phyloP scores from a whole-genome alignment of 1,139 yeast species.

The Schwanniomyces etchellsii region DNA sequence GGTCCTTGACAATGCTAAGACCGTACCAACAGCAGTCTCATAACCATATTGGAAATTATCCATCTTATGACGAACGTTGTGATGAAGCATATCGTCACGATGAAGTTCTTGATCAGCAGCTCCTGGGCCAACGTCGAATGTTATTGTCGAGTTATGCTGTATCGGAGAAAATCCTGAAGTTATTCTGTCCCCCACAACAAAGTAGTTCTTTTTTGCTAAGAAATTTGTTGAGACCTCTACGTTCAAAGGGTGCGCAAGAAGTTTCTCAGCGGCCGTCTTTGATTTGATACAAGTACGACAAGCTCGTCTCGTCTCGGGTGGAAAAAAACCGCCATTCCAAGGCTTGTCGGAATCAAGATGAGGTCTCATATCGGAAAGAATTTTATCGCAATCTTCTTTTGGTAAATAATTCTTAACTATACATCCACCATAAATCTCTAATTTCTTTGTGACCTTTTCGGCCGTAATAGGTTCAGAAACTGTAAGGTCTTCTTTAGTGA shows the following conservation, averaged over 20 bases:
- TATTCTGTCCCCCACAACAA: conserved; percentile 15
- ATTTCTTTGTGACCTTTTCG: conserved; percentile 8
- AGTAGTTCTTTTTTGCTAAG: conserved; percentile 12
- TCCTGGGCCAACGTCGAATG: conserved; percentile 21
- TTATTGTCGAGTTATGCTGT: conserved; percentile 17
- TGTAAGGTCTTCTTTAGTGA: conserved; percentile 8
- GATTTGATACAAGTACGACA: conserved; percentile 15
- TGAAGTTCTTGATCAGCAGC: conserved; percentile 16
- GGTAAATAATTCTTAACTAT: conserved; percentile 13
- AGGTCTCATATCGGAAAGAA: conserved; percentile 13
- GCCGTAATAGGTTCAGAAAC: conserved; percentile 6
- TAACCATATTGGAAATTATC: conserved; percentile 11
- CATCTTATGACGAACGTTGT: conserved; percentile 11
- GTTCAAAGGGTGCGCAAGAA: conserved; percentile 11
- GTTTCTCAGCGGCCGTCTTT: conserved; percentile 11
- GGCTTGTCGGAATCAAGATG: conserved; percentile 11
- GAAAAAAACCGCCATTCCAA: conserved; percentile 16
- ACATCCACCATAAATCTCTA: conserved; percentile 15
- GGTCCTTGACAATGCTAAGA: conserved; percentile 14
- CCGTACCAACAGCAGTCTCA: conserved; percentile 15
- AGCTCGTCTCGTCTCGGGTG: conserved; percentile 14
- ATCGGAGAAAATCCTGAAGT: conserved; percentile 14
- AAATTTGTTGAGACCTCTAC: conserved; percentile 10
- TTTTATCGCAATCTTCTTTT: conserved; percentile 7
- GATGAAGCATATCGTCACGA: conserved; percentile 18